Evolutionary conservation across 176 grass and related monocot species (phyloP), one percentile per base, ranked within the genome.

Genomic region (Alloteropsis semialata): DNA sequence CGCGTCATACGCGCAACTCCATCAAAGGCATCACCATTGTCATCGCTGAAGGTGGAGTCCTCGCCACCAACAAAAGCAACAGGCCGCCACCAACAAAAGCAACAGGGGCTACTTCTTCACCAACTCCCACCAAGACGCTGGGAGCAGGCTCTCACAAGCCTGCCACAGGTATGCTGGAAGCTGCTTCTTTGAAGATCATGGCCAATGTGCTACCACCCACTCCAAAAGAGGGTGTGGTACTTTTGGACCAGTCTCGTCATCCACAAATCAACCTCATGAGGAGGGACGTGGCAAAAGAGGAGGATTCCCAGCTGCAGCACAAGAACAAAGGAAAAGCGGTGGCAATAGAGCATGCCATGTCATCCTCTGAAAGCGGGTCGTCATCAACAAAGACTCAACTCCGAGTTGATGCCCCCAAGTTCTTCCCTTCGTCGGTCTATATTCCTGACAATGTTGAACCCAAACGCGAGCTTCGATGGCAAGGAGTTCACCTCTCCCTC

Each of bases 261-360:
- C 56, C 56, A 4, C 24, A 59, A 2, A 10, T 10, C 54, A 9
- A 11, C 5, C 3, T 7, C 53, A 9, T 14, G 14, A 11, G 44
- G 13, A 46, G 14, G 10, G 44, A 10, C 14, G 14, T 14, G 13
- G 13, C 13, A 13, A 2, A 25, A 2, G 55, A 25, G 8, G 8
- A 61, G 1, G 14, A 2, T 11, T 0, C 10, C 27, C 27, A 5
- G 3, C 12, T 3, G 1, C 27, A 14, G 10, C 2, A 0, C 4
- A 18, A 2, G 8, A 15, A 61, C 27, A 30, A 61, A 24, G 58
- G 27, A 6, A 61, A 61, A 6, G 12, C 10, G 0, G 3, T 2
- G 11, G 12, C 12, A 27, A 30, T 15, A 15, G 27, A 30, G 3
- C 1, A 61, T 61, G 6, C 7, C 5, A 21, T 3, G 1, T 61